Base-by-base conservation (phyloP, 257 asterid genomes). In the Solanum paucissectum region DNA sequence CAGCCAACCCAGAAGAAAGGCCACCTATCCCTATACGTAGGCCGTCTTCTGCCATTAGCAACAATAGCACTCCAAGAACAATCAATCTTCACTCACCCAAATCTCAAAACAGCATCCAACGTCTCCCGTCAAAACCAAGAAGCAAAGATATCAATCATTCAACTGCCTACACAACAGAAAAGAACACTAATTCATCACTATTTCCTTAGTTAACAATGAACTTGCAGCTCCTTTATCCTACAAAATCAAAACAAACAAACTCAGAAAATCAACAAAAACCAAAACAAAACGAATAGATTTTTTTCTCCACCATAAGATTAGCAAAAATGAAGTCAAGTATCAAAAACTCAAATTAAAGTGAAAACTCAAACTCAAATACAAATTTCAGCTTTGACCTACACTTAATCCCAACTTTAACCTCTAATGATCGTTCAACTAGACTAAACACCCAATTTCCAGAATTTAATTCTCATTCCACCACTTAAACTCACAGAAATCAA, bases 1-100 rank as follows among this genome's bases (percentile, higher is more conserved):
- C 94, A 66, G 99, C 98, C 92, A 96, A 91, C 75, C 99, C 99
- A 38, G 99, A 92, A 90, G 98, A 92, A 86, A 93, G 90, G 92
- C 98, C 98, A 89, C 95, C 95, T 81, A 91, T 91, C 89, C 95
- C 95, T 72, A 91, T 92, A 60, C 94, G 92, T 86, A 87, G 96
- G 95, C 94, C 89, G 55, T 96, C 98, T 69, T 95, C 98, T 68
- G 97, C 98, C 99, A 96, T 96, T 86, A 89, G 92, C 92, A 89
- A 74, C 44, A 82, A 18, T 52, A 82, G 71, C 13, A 82, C 86
- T 49, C 71, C 32, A 74, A 32, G 83, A 27, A 81, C 44, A 74
- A 69, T 14, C 83, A 46, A 86, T 86, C 86, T 88, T 73, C 68
- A 46, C 85, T 81, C 68, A 6, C 68, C 49, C 81, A 85, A 69